Evolutionary conservation across 2,329 filamentous ascomycete genomes (phyloP).

Genomic region (Fusarium newnesense): DNA sequence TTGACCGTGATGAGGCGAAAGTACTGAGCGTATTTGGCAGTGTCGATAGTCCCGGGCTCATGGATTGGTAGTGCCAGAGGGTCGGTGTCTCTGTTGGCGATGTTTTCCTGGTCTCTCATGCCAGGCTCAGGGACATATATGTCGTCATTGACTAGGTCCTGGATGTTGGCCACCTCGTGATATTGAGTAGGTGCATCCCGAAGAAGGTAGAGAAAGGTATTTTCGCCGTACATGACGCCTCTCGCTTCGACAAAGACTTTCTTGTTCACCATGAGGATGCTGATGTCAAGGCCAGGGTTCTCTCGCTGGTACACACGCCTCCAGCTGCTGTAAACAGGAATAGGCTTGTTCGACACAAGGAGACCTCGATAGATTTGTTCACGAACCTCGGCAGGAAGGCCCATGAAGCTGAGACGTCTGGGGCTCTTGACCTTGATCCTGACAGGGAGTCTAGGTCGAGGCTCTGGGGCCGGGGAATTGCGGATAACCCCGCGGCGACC

Average conservation of each 20-base stretch:
- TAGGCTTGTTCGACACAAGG: conserved; percentile 45
- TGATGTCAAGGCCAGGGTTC: conserved; percentile 46
- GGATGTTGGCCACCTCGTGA: conserved; percentile 28
- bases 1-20: conserved; percentile 56
- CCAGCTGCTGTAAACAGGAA: conserved; percentile 51
- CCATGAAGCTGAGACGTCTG: conserved; percentile 15
- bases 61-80: conserved; percentile 8
- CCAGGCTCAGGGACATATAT: conserved; percentile 7
- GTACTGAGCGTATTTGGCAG: conserved; percentile 50
- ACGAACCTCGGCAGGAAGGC: conserved; percentile 46
- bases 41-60: conserved; percentile 45
- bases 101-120: neutral
- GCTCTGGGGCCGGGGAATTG: neutral
- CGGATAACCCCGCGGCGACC: neutral
- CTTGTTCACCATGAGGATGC: conserved; percentile 52
- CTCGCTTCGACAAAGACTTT: conserved; percentile 51
- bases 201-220: conserved; percentile 59
- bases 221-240: conserved; percentile 58
- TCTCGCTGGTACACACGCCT: conserved; percentile 46
- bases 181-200: conserved; percentile 48
- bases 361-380: conserved; percentile 47
- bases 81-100: neutral
- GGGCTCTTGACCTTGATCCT: neutral
- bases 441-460: neutral
- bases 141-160: conserved; percentile 28